Percentiles rank a stretch among this genome's conserved stretches.
Evolutionary conservation across 768 basidiomycete genomes (phyloP).

Genomic region (Glaciozyma antarctica): DNA sequence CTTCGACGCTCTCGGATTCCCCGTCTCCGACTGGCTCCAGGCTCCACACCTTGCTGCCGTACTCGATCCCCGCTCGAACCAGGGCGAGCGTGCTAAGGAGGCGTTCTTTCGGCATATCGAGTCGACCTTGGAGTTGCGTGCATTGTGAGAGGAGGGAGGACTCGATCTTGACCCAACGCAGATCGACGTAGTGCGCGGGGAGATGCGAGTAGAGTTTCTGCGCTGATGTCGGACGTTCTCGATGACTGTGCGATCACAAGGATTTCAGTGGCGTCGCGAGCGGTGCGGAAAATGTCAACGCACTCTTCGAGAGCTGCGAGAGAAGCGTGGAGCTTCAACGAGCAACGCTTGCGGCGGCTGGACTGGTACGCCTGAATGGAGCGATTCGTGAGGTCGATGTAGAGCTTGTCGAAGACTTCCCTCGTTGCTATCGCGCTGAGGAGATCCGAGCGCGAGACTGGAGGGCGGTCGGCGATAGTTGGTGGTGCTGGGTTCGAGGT

Average conservation of each 20-base stretch:
- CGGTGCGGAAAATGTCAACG: constrained; percentile 36
- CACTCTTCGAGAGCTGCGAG: constrained; percentile 84
- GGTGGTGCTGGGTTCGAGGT: not conserved
- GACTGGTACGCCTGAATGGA: constrained; percentile 75
- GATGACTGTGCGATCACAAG: too few relatives aligned
- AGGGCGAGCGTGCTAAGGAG: constrained; percentile 51
- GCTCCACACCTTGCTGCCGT: constrained; percentile 41
- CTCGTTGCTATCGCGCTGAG: constrained; percentile 37
- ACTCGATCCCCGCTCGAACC: constrained; percentile 45
- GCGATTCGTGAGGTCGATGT: constrained; percentile 62
- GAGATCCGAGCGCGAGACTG: constrained; percentile 27
- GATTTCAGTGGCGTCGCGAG: too few relatives aligned
- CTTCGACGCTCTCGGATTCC: not conserved
- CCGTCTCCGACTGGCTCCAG: constrained; percentile 40
- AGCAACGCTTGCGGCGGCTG: constrained; percentile 75
- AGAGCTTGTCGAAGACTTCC: constrained; percentile 66
- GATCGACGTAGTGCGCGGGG: constrained; percentile 49
- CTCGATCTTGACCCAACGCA: constrained; percentile 38
- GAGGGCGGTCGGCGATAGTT: not conserved
- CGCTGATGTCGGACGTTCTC: constrained; percentile 55
- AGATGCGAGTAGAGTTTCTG: constrained; percentile 64
- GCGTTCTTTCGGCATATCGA: constrained; percentile 48
- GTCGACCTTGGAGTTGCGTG: constrained; percentile 27
- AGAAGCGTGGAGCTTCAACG: constrained; percentile 71
- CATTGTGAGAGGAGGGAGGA: constrained; percentile 21